Percentiles rank a stretch among this genome's conserved stretches.
Evolutionary conservation across 2,329 filamentous ascomycete genomes (phyloP).

Genomic region (Colletotrichum lentis): DNA sequence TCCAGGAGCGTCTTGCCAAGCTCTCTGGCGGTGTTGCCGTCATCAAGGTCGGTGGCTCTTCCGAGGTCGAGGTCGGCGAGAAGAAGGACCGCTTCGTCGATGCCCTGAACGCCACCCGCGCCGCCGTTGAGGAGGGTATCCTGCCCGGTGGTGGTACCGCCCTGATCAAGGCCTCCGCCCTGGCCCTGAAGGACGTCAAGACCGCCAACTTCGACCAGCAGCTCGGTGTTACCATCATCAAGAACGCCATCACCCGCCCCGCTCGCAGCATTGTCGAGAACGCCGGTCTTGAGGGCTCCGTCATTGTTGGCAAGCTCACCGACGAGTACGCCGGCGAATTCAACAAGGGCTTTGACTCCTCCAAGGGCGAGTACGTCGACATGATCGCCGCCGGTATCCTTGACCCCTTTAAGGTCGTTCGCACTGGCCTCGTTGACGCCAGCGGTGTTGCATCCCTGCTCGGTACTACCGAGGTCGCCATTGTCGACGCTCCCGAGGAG

Average conservation of each 20-base stretch:
- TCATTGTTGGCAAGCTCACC: constrained; percentile 96
- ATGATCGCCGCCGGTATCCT: constrained; percentile 98
- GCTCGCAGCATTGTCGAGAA: constrained; percentile 98
- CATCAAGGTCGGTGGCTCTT: constrained; percentile 98
- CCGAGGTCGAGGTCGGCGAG: constrained; percentile 98
- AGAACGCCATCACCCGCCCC: constrained; percentile 96
- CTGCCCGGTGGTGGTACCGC: constrained; percentile 98
- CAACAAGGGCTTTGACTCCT: constrained; percentile 97
- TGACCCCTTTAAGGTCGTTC: constrained; percentile 98
- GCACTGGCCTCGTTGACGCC: constrained; percentile 92
- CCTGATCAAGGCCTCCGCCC: constrained; percentile 93
- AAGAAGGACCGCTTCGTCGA: constrained; percentile 99
- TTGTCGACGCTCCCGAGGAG: constrained; percentile 94
- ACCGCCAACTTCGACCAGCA: constrained; percentile 97
- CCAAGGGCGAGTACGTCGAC: constrained; percentile 98
- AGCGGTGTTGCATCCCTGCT: constrained; percentile 96
- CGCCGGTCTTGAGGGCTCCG: constrained; percentile 92
- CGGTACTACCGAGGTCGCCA: constrained; percentile 97
- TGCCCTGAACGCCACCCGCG: constrained; percentile 95
- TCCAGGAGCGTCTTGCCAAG: constrained; percentile 99
- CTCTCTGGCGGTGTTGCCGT: constrained; percentile 98
- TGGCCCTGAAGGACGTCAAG: constrained; percentile 85
- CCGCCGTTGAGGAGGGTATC: constrained; percentile 98
- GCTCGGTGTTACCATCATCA: constrained; percentile 96
- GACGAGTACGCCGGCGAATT: constrained; percentile 92